Conservation (phyloP, 1,284 basidiomycete genomes). For the Agroathelia rolfsii region DNA sequence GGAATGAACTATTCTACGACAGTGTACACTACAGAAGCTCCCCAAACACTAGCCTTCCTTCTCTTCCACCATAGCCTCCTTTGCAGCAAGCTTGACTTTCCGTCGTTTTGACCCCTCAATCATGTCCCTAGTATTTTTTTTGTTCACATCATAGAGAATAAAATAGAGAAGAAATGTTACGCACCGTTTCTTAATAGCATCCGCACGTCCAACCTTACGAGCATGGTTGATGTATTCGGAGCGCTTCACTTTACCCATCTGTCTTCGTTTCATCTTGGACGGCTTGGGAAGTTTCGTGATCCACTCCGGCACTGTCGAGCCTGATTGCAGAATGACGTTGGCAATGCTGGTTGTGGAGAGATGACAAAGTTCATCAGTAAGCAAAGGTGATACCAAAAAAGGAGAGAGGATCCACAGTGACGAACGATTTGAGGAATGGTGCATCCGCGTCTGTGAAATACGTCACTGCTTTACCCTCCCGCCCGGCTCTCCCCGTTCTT, state of each 20-base stretch:
- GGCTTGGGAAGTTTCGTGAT: slow-evolving; percentile 82
- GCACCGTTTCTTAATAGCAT: slow-evolving; percentile 68
- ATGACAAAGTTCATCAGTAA: slow-evolving; percentile 10
- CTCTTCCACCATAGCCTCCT: too few species aligned
- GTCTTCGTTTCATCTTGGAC: slow-evolving; percentile 77
- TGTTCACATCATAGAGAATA: not conserved
- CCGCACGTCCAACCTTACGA: slow-evolving; percentile 58
- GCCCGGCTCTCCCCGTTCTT: slow-evolving; percentile 89
- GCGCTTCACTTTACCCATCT: slow-evolving; percentile 80
- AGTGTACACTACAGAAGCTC: slow-evolving; percentile 12
- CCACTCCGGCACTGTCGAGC: slow-evolving; percentile 85
- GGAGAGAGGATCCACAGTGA: slow-evolving; percentile 12
- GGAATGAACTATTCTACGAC: too few species aligned
- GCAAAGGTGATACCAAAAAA: slow-evolving; percentile 7
- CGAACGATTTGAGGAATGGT: slow-evolving; percentile 82
- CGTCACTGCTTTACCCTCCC: slow-evolving; percentile 86
- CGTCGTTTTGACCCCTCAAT: slow-evolving; percentile 60
- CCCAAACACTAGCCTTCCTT: too few species aligned
- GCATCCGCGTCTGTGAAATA: slow-evolving; percentile 95
- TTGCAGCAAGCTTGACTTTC: slow-evolving; percentile 35
- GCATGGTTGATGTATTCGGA: slow-evolving; percentile 68
- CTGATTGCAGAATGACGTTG: slow-evolving; percentile 87
- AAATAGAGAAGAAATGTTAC: slow-evolving; percentile 12
- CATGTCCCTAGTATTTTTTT: slow-evolving; percentile 46
- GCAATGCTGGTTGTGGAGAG: slow-evolving; percentile 84